These are phyloP conservation scores for Nakataea oryzae DNA, from an alignment of 2,329 filamentous ascomycete genomes.

Conservation along the genomic window DNA sequence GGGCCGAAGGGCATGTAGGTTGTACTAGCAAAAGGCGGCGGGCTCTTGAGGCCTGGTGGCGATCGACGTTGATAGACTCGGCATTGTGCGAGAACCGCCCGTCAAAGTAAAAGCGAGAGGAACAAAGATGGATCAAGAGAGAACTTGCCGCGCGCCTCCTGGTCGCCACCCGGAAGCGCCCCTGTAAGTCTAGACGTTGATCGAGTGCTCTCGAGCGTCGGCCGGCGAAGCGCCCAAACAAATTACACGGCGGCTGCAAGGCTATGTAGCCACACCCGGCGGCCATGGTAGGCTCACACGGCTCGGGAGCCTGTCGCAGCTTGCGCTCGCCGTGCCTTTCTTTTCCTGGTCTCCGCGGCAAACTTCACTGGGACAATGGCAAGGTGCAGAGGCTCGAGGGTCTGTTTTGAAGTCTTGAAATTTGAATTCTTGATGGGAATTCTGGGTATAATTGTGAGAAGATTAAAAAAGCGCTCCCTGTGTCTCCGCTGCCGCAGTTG, in stretches of 20 bases:
- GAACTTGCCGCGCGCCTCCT: neutral
- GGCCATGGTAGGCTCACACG: neutral
- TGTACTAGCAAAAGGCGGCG: neutral
- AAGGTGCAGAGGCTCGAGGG: neutral
- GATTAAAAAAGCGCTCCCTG: neutral
- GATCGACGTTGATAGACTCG: neutral
- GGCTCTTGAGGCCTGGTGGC: too few species aligned
- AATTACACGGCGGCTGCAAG: neutral
- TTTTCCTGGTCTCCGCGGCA: neutral
- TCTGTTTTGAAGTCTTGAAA: neutral
- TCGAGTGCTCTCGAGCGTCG: neutral
- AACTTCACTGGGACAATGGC: neutral
- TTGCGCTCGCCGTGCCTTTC: neutral
- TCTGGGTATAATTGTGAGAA: conserved; percentile 1
- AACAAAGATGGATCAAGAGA: neutral
- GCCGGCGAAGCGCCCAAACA: neutral
- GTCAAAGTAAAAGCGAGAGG: neutral
- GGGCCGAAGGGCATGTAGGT: neutral
- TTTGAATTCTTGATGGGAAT: conserved; percentile 1
- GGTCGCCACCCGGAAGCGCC: neutral
- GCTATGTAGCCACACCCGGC: neutral
- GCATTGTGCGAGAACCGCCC: neutral
- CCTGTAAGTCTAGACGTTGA: neutral
- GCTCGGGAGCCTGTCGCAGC: neutral
- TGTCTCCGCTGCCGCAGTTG: neutral